These are phyloP conservation scores for Phytophthora citrophthora DNA, from an alignment of 352 stramenopile species.

Conservation along the genomic window DNA sequence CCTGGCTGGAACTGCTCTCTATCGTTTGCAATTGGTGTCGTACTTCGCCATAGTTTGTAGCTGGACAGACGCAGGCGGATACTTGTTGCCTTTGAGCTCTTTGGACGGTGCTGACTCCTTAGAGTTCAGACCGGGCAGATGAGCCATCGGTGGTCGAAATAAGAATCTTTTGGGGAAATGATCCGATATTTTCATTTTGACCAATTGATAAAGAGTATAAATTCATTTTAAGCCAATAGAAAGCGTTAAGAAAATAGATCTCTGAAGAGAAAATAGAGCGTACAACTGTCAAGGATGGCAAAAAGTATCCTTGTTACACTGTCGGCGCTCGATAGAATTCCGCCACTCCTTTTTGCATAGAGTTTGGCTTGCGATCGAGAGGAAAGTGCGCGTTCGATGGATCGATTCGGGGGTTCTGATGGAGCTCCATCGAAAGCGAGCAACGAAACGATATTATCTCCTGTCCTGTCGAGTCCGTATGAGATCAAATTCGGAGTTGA, in stretches of 20 bases:
- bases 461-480: background rate
- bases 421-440: constrained; percentile 4
- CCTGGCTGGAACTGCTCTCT: background rate
- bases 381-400: background rate
- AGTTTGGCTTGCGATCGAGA: constrained; percentile 13
- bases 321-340: no score
- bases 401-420: background rate
- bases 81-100: constrained; percentile 18
- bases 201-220: no score
- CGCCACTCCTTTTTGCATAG: constrained; percentile 2
- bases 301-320: constrained; percentile 19
- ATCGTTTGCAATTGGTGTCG: constrained; percentile 1
- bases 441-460: background rate
- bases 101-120: constrained; percentile 22
- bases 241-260: constrained; percentile 14
- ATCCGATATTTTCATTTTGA: no score
- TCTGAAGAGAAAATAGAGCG: constrained; percentile 16
- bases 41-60: background rate
- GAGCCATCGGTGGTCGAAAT: constrained; percentile 17
- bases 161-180: constrained; percentile 3
- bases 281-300: constrained; percentile 2
- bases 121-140: constrained; percentile 31
- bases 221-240: background rate
- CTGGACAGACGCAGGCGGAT: constrained; percentile 21
- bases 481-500: constrained; percentile 13